Conservation (phyloP, 2,329 filamentous ascomycete genomes). For the Dothiorella sarmentorum region DNA sequence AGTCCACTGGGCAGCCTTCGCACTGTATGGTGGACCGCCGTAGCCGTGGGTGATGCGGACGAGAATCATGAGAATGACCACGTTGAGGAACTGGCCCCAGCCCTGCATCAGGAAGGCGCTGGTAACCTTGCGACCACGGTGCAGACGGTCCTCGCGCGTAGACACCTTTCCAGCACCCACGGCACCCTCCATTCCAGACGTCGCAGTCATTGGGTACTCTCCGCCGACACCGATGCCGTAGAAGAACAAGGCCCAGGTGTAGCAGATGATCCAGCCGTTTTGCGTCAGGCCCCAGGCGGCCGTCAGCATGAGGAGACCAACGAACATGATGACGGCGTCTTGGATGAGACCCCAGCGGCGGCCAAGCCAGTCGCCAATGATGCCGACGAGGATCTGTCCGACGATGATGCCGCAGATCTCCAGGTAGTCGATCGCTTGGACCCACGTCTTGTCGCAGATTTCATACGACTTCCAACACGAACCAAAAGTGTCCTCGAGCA, state of each 20-base stretch:
- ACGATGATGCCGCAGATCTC: conserved; percentile 95
- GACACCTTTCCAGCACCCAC: conserved; percentile 83
- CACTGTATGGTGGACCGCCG: conserved; percentile 73
- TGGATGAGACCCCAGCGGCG: conserved; percentile 95
- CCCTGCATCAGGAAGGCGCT: conserved; percentile 98
- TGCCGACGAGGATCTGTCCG: conserved; percentile 82
- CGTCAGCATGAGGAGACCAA: conserved; percentile 87
- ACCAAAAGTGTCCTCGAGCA: conserved; percentile 74
- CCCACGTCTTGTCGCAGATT: conserved; percentile 75
- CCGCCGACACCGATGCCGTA: conserved; percentile 73
- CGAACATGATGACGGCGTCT: conserved; percentile 89
- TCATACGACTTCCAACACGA: conserved; percentile 67
- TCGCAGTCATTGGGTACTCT: conserved; percentile 96
- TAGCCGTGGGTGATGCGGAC: conserved; percentile 84
- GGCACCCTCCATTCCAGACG: conserved; percentile 88
- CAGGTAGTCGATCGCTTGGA: conserved; percentile 80
- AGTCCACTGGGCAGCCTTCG: conserved; percentile 77
- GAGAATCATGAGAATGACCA: conserved; percentile 80
- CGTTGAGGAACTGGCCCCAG: conserved; percentile 95
- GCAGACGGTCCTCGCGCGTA: conserved; percentile 86
- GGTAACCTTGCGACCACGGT: conserved; percentile 93
- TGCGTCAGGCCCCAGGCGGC: conserved; percentile 83
- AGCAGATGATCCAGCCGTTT: conserved; percentile 96
- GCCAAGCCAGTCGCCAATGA: conserved; percentile 77
- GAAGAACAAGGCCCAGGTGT: conserved; percentile 91